A percentile compares a stretch with the other conserved stretches of the same genome.
Conservation (phyloP, 371 early-diverging fungal genomes). For the Mortierella sp. region DNA sequence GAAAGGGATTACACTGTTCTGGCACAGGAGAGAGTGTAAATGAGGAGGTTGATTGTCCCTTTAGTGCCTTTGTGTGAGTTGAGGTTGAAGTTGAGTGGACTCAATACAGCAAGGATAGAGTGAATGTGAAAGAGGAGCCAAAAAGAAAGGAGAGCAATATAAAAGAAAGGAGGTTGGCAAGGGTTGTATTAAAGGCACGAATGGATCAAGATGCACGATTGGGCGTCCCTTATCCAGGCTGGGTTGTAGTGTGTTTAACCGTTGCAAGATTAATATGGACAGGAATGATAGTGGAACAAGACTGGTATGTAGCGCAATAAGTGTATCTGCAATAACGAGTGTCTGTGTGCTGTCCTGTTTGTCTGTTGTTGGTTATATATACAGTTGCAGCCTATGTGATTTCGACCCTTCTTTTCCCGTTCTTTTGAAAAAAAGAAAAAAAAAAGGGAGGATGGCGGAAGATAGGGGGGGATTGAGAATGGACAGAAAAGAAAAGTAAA, state of each 20-base stretch:
- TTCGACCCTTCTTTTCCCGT: no score
- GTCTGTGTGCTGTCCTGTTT: no score
- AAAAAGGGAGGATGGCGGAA: not conserved
- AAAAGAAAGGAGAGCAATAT: not conserved
- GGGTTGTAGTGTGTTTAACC: not conserved
- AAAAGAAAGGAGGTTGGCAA: not conserved
- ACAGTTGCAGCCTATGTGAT: no score
- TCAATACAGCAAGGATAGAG: not conserved
- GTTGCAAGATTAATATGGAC: not conserved
- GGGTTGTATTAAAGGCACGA: slow-evolving; percentile 1
- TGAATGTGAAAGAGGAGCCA: not conserved
- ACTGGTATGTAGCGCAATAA: not conserved
- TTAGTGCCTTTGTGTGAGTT: no score
- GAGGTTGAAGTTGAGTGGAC: no score
- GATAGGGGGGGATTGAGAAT: not conserved
- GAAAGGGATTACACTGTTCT: no score
- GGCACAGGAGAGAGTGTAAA: no score
- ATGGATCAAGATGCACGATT: not conserved
- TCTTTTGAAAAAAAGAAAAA: not conserved
- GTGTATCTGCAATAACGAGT: no score
- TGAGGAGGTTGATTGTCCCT: no score
- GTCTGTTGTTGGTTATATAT: no score
- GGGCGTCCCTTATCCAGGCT: not conserved
- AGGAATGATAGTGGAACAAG: not conserved
- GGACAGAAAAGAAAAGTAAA: not conserved